Conservation (phyloP, 2,329 filamentous ascomycete genomes). For the Incumbomyces lentus region DNA sequence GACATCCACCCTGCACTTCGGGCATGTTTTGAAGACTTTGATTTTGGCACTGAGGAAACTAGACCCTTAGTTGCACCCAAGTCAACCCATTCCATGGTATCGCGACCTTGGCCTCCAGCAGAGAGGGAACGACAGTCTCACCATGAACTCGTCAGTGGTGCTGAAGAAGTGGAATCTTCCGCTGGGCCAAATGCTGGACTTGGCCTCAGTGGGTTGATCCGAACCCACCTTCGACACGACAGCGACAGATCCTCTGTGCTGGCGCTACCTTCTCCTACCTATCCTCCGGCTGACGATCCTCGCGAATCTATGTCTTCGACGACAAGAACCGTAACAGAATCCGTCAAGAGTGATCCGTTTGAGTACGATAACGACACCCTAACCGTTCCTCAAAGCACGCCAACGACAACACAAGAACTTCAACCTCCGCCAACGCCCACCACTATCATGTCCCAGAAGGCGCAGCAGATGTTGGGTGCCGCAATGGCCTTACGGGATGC, state of each 20-base stretch:
- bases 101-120: constrained; percentile 1
- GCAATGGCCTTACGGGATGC: constrained; percentile 7
- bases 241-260: constrained; percentile 78
- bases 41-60: constrained; percentile 10
- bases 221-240: constrained; percentile 69
- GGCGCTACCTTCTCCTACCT: constrained; percentile 38
- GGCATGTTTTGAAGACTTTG: constrained; percentile 22
- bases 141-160: constrained; percentile 7
- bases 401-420: neutral
- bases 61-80: neutral
- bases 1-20: constrained; percentile 30
- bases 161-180: constrained; percentile 54
- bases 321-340: constrained; percentile 33
- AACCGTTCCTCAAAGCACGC: neutral
- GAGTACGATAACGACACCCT: constrained; percentile 39
- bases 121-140: neutral
- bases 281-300: constrained; percentile 7
- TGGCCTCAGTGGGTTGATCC: constrained; percentile 70
- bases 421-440: constrained; percentile 8
- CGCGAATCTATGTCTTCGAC: constrained; percentile 26
- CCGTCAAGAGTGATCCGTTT: constrained; percentile 45
- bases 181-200: constrained; percentile 50
- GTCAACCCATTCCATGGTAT: constrained; percentile 12
- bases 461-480: constrained; percentile 28
- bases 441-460: constrained; percentile 26